Base-by-base conservation (phyloP, 106 monocot species). In the Allium fistulosum region DNA sequence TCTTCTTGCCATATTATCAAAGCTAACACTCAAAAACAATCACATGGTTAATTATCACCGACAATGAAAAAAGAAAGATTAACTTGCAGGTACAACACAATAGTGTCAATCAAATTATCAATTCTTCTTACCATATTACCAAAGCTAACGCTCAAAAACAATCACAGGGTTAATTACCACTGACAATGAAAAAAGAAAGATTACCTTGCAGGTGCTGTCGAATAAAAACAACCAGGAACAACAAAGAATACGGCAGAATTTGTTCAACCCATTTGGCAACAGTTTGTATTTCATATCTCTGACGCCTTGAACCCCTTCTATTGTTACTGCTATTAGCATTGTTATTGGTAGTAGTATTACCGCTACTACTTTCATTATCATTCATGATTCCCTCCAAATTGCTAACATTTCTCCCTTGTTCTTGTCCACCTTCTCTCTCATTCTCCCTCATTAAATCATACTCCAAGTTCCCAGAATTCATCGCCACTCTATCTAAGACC, bases 171-270 rank as follows among this genome's bases (percentile, higher is more conserved):
- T 37, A 37, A 37, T 37, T 37, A 37, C 37, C 37, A 37, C 37
- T 37, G 37, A 37, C 37, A 37, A 37, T 37, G 5, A 37, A 37
- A 5, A 37, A 37, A 37, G 37, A 4, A 37, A 37, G 37, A 37
- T 37, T 82, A 96, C 96, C 96, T 96, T 96, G 96, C 75, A 96
- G 76, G 74, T 96, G 96, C 27, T 96, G 96, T 52, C 96, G 78
- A 45, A 96, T 92, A 78, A 96, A 96, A 17, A 96, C 96, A 58
- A 96, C 88, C 71, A 96, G 61, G 12, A 96, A 74, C 59, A 96
- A 86, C 75, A 96, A 63, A 14, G 91, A 91, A 70, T 91, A 96
- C 1, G 96, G 95, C 70, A 96, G 74, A 56, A 96, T 76, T 82
- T 91, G 91, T 69, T 96, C 95, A 14, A 91, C 77, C 86, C 91